Evolutionary conservation across 345 rosid species (phyloP), one percentile per base, ranked within the genome.

Genomic region (Aquilaria yunnanensis): DNA sequence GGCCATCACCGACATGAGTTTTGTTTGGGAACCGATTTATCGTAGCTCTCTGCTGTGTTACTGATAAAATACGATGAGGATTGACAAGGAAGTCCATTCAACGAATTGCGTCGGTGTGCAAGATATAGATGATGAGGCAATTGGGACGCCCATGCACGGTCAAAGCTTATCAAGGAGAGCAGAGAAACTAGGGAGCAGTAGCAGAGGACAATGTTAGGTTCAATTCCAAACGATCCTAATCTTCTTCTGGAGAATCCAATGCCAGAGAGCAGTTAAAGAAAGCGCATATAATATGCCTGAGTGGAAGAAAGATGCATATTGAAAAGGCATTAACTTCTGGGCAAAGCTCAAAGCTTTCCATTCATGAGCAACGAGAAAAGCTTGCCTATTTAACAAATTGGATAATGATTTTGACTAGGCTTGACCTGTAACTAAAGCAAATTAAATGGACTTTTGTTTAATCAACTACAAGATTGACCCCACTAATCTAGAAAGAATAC

Each of bases 161-260:
- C 23, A 23, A 23, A 23, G 23, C 89, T 90, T 34, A 81, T 86
- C 30, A 90, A 93, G 79, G 97, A 90, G 64, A 70, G 92, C 56
- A 81, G 89, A 76, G 94, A 93, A 69, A 81, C 87, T 37, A 65
- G 85, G 67, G 97, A 86, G 59, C 90, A 93, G 67, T 92, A 86
- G 75, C 96, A 86, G 69, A 79, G 94, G 67, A 86, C 92, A 7
- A 86, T 90, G 96, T 89, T 93, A 62, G 97, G 87, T 75, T 87
- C 86, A 2, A 90, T 93, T 41, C 97, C 94, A 1, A 90, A 93
- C 78, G 98, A 93, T 90, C 86, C 89, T 66, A 93, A 93, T 84
- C 94, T 90, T 66, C 93, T 92, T 14, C 90, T 96, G 98, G 97
- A 90, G 78, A 96, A 87, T 51, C 96, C 96, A 60, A 87, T 85